These are phyloP conservation scores for Fusarium bactridioides DNA, from an alignment of 2,329 filamentous ascomycete genomes.

Conservation along the genomic window DNA sequence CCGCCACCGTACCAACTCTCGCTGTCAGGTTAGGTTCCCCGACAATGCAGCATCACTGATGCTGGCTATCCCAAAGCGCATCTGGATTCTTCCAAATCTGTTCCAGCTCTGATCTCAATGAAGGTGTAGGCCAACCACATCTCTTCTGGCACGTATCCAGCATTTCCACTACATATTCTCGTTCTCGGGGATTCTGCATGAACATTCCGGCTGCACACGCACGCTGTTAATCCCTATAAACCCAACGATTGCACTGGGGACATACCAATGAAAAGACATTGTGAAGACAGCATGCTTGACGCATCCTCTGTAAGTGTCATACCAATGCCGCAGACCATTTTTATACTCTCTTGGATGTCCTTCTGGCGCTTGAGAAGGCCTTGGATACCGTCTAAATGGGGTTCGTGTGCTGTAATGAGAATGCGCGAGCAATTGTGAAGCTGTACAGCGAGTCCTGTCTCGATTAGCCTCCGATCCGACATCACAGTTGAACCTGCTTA, in stretches of 20 bases:
- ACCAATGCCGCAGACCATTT: constrained; percentile 57
- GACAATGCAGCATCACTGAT: background rate
- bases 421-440: constrained; percentile 24
- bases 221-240: rapidly evolving
- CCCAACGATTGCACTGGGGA: rapidly evolving
- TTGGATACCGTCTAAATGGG: constrained; percentile 44
- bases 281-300: constrained; percentile 53
- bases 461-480: background rate
- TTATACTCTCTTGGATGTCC: constrained; percentile 33
- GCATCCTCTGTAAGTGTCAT: constrained; percentile 52
- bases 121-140: constrained; percentile 37
- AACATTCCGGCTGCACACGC: constrained; percentile 17
- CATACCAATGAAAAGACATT: constrained; percentile 48
- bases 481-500: background rate
- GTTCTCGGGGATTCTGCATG: constrained; percentile 25
- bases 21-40: too few relatives aligned
- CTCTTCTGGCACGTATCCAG: constrained; percentile 30
- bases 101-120: constrained; percentile 28
- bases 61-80: background rate
- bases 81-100: constrained; percentile 30
- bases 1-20: background rate
- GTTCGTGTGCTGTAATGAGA: constrained; percentile 48
- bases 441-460: constrained; percentile 21
- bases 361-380: constrained; percentile 51
- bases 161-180: constrained; percentile 29